Base-by-base conservation (phyloP, 1,139 yeast species). In the Kazachstania sp. region DNA sequence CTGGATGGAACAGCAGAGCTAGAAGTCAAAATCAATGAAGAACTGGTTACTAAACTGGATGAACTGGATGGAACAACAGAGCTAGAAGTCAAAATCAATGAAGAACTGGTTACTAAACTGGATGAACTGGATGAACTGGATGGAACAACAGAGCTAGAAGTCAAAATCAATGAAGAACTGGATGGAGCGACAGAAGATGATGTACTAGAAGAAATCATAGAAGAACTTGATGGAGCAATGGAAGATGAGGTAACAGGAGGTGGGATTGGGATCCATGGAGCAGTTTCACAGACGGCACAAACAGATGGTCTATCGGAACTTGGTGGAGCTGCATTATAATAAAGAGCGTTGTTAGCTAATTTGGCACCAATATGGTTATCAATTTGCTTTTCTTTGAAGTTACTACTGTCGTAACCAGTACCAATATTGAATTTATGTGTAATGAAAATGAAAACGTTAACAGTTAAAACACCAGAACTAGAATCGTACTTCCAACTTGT, bases 221-320 rank as follows among this genome's bases (percentile, higher is more conserved):
- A 9, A n/a, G 43, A 13, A 29, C 42, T 8, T n/a, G 49, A 36
- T 37, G n/a, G n/a, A n/a, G n/a, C 46, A 36, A 37, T 20, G 16
- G 43, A 39, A 13, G 37, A 20, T 9, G 40, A 34, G 18, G 40
- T 16, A 6, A 31, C 34, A 16, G 35, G 26, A 7, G 35, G 15
- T 19, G 48, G 30, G 37, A 23, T 20, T 23, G 50, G 49, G 30
- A 50, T 50, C 54, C 55, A 51, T 32, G 55, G 53, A 34, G 43
- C 39, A 6, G 40, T 26, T 28, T 49, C 49, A 42, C 55, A 51
- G 4, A 47, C 32, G 20, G 30, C 30, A 42, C 55, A 51, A 7
- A 26, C 44, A n/a, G 45, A 20, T 28, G 52, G 51, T n/a, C 18
- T 26, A 18, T 29, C 39, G 8, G 39, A 37, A 11, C 34, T 37